Evolutionary conservation across 768 basidiomycete genomes (phyloP), one percentile per base, ranked within the genome.

Genomic region (Lactarius quietus): DNA sequence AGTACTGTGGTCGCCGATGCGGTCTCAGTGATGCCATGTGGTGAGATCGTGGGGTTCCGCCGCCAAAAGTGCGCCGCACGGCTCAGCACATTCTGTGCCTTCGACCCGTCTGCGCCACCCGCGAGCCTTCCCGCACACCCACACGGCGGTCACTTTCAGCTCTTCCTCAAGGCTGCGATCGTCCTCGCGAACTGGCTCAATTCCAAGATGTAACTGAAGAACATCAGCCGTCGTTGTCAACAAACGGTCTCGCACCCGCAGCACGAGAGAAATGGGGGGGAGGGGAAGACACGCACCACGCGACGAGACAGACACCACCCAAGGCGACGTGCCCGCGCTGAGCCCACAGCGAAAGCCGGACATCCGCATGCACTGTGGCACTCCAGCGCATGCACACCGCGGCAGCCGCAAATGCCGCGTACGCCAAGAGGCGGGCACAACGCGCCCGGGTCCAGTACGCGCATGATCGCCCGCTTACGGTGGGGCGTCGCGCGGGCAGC

Each of bases 311-410:
- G 1, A 35, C 56, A 17, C 68, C 68, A 0, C 75, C 76, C 12
- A 71, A 35, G 20, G 65, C 67, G 12, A 77, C 38, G 62, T 77
- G 76, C 20, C 68, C 68, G 31, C 41, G 63, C 61, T 76, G 75
- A 1, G 62, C 69, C 15, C 54, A n/a, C 6, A 77, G n/a, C 3
- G 69, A 70, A 35, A 71, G 23, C 29, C 66, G 68, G 15, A 45
- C 63, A 28, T 61, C 66, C 14, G 29, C 54, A 57, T 71, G 65
- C 36, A 60, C 64, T 15, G 31, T 39, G 45, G 72, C 69, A 39
- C 74, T 75, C 65, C 61, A 69, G 14, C 75, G 63, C 20, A 72
- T 73, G 8, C 71, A 63, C 15, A 56, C 61, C 3, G 69, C 74
- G 0, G 75, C 67, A 0, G 57, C 62, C 15, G 66, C 72, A 43